Evolutionary conservation across 106 monocot species (phyloP).

Genomic region (Dendrobium chrysotoxum): DNA sequence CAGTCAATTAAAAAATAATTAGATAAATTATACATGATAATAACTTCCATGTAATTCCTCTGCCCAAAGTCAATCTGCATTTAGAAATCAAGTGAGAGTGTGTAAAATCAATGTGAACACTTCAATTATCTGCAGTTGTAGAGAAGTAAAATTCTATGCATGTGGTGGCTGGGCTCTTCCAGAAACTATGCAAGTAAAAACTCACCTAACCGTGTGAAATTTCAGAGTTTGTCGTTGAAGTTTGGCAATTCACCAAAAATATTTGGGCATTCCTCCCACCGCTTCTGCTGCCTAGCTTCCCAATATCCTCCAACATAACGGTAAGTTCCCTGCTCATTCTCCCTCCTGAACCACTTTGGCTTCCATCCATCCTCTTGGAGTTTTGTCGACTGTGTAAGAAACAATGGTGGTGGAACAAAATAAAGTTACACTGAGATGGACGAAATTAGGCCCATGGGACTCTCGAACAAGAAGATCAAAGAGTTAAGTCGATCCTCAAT

Average conservation of each 20-base stretch:
- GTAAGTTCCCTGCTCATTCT: conserved; percentile 29
- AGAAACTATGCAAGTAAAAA: not conserved
- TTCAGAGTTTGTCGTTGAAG: not conserved
- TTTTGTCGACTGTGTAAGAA: conserved; percentile 47
- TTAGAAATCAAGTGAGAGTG: not conserved
- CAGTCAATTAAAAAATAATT: not conserved
- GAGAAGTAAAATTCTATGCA: not conserved
- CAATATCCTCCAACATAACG: conserved; percentile 64
- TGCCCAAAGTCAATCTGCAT: not conserved
- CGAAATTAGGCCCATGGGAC: too few species aligned
- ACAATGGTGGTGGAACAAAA: not conserved
- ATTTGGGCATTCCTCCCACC: conserved; percentile 54
- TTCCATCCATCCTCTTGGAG: conserved; percentile 74
- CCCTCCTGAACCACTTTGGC: conserved; percentile 53
- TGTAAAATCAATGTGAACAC: not conserved
- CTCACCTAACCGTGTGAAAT: not conserved
- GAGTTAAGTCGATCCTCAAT: too few species aligned
- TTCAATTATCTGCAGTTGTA: not conserved
- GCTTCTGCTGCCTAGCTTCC: conserved; percentile 59
- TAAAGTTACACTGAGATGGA: too few species aligned
- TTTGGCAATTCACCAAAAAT: conserved; percentile 52
- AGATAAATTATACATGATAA: not conserved
- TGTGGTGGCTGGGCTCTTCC: not conserved
- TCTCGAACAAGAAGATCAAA: too few species aligned
- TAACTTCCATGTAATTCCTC: not conserved